Percentiles rank a stretch among this genome's conserved stretches.
Conservation (phyloP, 73 alveolate genomes). For the Blepharisma japonicum region DNA sequence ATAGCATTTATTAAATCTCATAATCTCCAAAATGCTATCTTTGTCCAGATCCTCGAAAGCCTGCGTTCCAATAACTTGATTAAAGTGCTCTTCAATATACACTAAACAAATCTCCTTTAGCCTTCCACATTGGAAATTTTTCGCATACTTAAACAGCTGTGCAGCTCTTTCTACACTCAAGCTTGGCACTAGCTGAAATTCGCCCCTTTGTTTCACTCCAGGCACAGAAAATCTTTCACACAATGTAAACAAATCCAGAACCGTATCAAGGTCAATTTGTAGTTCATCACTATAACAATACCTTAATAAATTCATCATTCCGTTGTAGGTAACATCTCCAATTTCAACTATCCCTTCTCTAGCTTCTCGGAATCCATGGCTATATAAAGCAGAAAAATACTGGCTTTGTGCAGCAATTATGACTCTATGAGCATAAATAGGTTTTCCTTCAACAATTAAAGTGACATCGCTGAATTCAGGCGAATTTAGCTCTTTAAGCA, state of each 20-base stretch:
- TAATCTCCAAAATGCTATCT: slow-evolving; percentile 65
- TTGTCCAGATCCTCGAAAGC: slow-evolving; percentile 72
- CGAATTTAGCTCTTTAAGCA: slow-evolving; percentile 41
- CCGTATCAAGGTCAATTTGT: slow-evolving; percentile 37
- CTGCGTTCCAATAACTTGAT: slow-evolving; percentile 53
- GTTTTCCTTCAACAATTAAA: slow-evolving; percentile 51
- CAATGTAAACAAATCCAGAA: slow-evolving; percentile 51
- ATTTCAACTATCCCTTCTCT: slow-evolving; percentile 51
- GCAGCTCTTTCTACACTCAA: slow-evolving; percentile 61
- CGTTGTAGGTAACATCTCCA: slow-evolving; percentile 54
- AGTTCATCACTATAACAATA: slow-evolving; percentile 46
- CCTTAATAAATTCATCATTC: slow-evolving; percentile 42
- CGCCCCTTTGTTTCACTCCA: slow-evolving; percentile 53
- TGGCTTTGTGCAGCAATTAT: slow-evolving; percentile 48
- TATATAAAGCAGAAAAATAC: slow-evolving; percentile 57
- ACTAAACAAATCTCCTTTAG: slow-evolving; percentile 60
- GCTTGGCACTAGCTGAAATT: slow-evolving; percentile 42
- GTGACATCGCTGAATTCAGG: slow-evolving; percentile 54
- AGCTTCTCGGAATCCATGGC: slow-evolving; percentile 63
- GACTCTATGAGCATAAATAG: slow-evolving; percentile 47
- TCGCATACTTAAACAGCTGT: slow-evolving; percentile 61
- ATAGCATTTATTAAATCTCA: slow-evolving; percentile 34
- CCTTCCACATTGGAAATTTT: slow-evolving; percentile 60
- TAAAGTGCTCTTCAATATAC: slow-evolving; percentile 63
- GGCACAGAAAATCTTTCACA: slow-evolving; percentile 62